These are phyloP conservation scores for Chlorociboria aeruginascens DNA, from an alignment of 495 filamentous ascomycete genomes.

Conservation along the genomic window DNA sequence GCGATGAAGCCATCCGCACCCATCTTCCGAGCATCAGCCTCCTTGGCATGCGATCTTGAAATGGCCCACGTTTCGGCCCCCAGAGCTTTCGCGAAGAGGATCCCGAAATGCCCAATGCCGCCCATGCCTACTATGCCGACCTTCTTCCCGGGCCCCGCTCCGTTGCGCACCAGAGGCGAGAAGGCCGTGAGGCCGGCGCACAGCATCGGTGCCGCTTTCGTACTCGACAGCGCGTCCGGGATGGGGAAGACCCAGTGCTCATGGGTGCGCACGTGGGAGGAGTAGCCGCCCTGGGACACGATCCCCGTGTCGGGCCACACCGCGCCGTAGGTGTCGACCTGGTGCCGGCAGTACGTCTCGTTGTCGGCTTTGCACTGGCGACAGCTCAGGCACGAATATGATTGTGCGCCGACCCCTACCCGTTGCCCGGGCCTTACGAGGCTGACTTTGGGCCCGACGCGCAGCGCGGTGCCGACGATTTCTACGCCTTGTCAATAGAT, in stretches of 20 bases:
- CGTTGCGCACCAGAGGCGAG: slow-evolving; percentile 63
- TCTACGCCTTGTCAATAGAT: slow-evolving; percentile 8
- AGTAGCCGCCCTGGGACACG: slow-evolving; percentile 42
- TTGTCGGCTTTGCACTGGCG: slow-evolving; percentile 47
- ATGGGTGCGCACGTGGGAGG: slow-evolving; percentile 40
- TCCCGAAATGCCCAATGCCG: slow-evolving; percentile 63
- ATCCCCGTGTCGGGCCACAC: slow-evolving; percentile 41
- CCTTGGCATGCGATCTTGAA: slow-evolving; percentile 54
- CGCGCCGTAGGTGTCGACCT: slow-evolving; percentile 44
- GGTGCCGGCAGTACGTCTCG: slow-evolving; percentile 43
- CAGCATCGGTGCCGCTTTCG: slow-evolving; percentile 72
- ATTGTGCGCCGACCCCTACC: slow-evolving; percentile 47
- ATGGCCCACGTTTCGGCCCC: slow-evolving; percentile 63
- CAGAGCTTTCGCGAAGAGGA: slow-evolving; percentile 60
- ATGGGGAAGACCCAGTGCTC: slow-evolving; percentile 59
- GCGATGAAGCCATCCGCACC: slow-evolving; percentile 67
- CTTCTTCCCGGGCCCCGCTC: slow-evolving; percentile 67
- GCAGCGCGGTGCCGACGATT: slow-evolving; percentile 25
- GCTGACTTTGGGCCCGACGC: slow-evolving; percentile 44
- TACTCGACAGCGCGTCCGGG: slow-evolving; percentile 55
- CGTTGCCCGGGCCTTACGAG: slow-evolving; percentile 40
- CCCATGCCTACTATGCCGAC: slow-evolving; percentile 62
- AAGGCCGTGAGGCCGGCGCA: slow-evolving; percentile 80
- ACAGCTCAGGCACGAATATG: slow-evolving; percentile 40
- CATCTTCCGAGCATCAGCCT: slow-evolving; percentile 52